Evolutionary conservation across 192 early-diverging fungal species (phyloP).

Genomic region (Jimgerdemannia lactiflua): DNA sequence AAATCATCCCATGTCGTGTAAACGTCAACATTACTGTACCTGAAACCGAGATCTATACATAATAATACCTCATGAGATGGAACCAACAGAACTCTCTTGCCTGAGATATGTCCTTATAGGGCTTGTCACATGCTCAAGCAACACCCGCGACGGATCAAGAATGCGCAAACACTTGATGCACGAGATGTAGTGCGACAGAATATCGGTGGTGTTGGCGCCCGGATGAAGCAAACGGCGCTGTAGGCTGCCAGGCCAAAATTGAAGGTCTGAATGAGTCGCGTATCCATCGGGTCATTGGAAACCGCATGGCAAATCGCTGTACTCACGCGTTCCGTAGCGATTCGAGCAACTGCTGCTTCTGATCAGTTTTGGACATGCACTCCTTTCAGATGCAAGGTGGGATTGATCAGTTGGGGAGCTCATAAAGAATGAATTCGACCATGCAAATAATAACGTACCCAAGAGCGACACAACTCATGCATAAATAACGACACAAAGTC

Average conservation of each 20-base stretch:
- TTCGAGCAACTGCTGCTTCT: constrained; percentile 4
- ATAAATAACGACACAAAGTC: background rate
- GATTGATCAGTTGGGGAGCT: background rate
- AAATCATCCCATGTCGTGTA: background rate
- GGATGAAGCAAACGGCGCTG: constrained; percentile 55
- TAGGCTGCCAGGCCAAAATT: background rate
- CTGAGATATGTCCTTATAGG: constrained; percentile 60
- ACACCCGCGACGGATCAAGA: constrained; percentile 63
- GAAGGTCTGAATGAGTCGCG: background rate
- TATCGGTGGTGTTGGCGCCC: constrained; percentile 67
- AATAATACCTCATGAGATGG: background rate
- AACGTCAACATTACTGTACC: background rate
- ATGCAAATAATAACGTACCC: background rate
- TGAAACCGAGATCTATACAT: background rate
- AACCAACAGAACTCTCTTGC: constrained; percentile 11
- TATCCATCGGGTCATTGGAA: background rate
- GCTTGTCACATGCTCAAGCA: constrained; percentile 59
- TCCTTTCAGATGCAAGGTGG: background rate
- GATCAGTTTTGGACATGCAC: background rate
- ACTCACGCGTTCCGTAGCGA: constrained; percentile 1
- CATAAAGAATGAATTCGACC: too few relatives aligned
- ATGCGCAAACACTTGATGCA: constrained; percentile 65
- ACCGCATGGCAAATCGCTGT: background rate
- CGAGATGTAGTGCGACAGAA: constrained; percentile 68
- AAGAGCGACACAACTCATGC: background rate